Conservation (phyloP, 2,329 filamentous ascomycete species). For the Aspergillus glaucus region DNA sequence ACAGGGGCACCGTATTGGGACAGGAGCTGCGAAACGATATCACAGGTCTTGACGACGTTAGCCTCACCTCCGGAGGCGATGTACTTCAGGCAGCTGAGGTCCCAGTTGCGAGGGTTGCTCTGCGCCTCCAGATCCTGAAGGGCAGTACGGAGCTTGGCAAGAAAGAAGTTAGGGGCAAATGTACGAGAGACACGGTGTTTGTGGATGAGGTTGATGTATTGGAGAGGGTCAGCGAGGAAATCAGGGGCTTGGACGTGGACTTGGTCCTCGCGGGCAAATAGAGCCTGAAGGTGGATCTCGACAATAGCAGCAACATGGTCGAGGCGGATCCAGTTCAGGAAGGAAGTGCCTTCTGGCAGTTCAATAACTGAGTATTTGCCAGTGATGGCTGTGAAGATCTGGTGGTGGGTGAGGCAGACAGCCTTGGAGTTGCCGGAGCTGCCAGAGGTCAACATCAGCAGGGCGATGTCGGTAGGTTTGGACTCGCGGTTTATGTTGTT, state of each 20-base stretch:
- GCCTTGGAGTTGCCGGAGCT: slow-evolving; percentile 48
- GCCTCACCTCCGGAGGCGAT: slow-evolving; percentile 36
- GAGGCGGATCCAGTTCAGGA: slow-evolving; percentile 47
- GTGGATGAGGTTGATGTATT: not conserved
- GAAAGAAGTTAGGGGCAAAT: slow-evolving; percentile 24
- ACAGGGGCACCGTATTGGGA: slow-evolving; percentile 26
- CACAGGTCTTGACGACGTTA: slow-evolving; percentile 24
- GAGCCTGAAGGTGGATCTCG: slow-evolving; percentile 49
- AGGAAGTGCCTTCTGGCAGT: slow-evolving; percentile 23
- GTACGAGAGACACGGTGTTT: slow-evolving; percentile 8
- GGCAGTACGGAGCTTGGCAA: slow-evolving; percentile 7
- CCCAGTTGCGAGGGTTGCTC: not conserved
- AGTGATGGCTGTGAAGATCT: slow-evolving; percentile 37
- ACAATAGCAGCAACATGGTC: slow-evolving; percentile 51
- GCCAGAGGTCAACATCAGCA: slow-evolving; percentile 50
- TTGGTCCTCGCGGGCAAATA: slow-evolving; percentile 13
- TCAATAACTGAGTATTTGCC: slow-evolving; percentile 34
- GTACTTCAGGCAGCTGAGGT: slow-evolving; percentile 3
- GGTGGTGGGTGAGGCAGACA: slow-evolving; percentile 39
- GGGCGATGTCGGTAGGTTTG: slow-evolving; percentile 17
- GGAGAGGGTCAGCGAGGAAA: slow-evolving; percentile 25
- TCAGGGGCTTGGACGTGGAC: slow-evolving; percentile 15
- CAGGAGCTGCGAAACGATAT: slow-evolving; percentile 27
- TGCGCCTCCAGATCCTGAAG: slow-evolving; percentile 1
- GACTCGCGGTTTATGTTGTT: not conserved